Base-by-base conservation (phyloP, 179 eudicot genomes). In the Beta lomatogona region DNA sequence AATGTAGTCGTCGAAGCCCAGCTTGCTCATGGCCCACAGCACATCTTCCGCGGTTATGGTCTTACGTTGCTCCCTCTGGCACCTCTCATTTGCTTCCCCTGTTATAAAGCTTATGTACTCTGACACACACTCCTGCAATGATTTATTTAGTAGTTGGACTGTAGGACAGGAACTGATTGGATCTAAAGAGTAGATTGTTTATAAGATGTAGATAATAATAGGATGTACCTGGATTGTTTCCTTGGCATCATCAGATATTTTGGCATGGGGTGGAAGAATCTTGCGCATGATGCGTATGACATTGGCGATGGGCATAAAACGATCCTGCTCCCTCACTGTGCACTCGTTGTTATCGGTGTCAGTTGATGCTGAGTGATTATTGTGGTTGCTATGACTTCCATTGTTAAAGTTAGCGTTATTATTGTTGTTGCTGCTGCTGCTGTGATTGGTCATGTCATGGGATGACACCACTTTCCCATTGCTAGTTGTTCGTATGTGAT, bases 61-160 rank as follows among this genome's bases (percentile, higher is more conserved):
- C 92, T 92, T 92, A 22, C 97, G 86, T 81, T 93, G 97, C 88
- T 93, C 97, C 11, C 92, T 84, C 81, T 93, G 97, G 88, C 97
- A 93, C 31, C 96, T 85, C 61, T 90, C 94, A 31, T 88, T 88
- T 0, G 89, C 88, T 77, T 89, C 89, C 0, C 89, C 88, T 5
- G 91, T 89, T 50, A 89, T 84, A 81, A 89, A 89, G 83, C 90
- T 87, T 55, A 89, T 89, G 87, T 83, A 89, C 82, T 89, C 91
- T 1, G 91, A 89, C 44, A 87, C 91, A 58, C 91, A 89, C 19
- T 89, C 90, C 78, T 83, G 82, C 63, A 50, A 25, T 52, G 9
- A 48, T 6, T 48, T 6, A 48, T 6, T 6, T 48, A 48, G 7
- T 6, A 48, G 52, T 48, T 9, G 52, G 52, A 4, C n/a, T n/a